A percentile compares a stretch with the other conserved stretches of the same genome.
Evolutionary conservation across 192 early-diverging fungal genomes (phyloP).

Genomic region (Dissophora globulifera): DNA sequence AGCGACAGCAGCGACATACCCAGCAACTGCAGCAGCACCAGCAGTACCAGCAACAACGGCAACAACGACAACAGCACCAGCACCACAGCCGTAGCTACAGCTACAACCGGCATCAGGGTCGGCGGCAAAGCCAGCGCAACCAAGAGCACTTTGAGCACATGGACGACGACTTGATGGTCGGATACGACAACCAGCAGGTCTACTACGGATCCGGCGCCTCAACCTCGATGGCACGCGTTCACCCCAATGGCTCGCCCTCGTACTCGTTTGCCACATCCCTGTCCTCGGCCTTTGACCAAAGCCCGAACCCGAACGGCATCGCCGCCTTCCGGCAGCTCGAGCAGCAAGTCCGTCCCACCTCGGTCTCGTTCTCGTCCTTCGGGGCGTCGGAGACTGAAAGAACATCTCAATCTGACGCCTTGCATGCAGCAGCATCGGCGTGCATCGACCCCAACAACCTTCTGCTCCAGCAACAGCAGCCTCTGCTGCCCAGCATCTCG

Average conservation of each 20-base stretch:
- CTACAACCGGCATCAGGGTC: slow-evolving; percentile 15
- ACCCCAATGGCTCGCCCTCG: slow-evolving; percentile 30
- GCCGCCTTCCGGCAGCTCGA: not conserved
- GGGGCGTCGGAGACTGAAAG: slow-evolving; percentile 47
- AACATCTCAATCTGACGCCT: slow-evolving; percentile 4
- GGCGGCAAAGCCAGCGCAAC: slow-evolving; percentile 17
- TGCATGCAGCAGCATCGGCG: slow-evolving; percentile 13
- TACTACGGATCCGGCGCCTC: slow-evolving; percentile 23
- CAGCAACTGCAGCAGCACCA: slow-evolving; percentile 25
- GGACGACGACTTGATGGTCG: slow-evolving; percentile 40
- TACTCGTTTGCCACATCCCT: slow-evolving; percentile 16
- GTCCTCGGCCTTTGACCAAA: slow-evolving; percentile 19
- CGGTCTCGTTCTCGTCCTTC: not conserved
- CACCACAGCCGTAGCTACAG: slow-evolving; percentile 11
- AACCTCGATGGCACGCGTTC: slow-evolving; percentile 29
- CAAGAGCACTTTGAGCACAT: slow-evolving; percentile 17
- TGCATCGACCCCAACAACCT: not conserved
- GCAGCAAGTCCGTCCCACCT: slow-evolving; percentile 14
- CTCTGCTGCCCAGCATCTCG: slow-evolving; percentile 27
- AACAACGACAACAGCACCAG: slow-evolving; percentile 8
- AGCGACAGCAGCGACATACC: not conserved
- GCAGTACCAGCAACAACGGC: slow-evolving; percentile 19
- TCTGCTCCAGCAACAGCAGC: not conserved
- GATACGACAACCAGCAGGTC: slow-evolving; percentile 30
- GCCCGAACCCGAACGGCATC: slow-evolving; percentile 5